These are phyloP conservation scores for Thuja plicata DNA, from an alignment of 83 land plant genomes.

Conservation along the genomic window DNA sequence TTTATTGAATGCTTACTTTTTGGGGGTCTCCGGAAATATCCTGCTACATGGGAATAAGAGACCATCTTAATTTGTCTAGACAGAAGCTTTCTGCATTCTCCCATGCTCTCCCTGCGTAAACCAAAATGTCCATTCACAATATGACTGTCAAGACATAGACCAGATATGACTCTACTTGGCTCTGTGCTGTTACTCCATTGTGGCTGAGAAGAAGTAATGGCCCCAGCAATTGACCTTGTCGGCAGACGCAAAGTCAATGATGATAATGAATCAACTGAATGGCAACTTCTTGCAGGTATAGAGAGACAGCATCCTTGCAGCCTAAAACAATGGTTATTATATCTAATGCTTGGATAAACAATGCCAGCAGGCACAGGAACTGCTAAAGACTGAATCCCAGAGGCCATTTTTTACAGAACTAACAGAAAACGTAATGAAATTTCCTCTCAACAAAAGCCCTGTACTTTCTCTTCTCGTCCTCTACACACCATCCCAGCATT, in stretches of 20 bases:
- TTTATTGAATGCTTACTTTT: not conserved
- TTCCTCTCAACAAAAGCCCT: not conserved
- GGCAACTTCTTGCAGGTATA: not conserved
- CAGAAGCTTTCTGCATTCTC: not conserved
- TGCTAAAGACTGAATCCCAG: constrained; percentile 13
- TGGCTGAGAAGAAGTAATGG: not conserved
- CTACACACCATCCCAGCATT: constrained; percentile 7
- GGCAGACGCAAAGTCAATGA: not conserved
- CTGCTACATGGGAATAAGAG: not conserved
- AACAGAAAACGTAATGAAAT: not conserved
- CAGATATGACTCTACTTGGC: not conserved
- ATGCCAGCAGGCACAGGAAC: not conserved
- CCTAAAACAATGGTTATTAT: not conserved
- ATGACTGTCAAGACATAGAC: not conserved
- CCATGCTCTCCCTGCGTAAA: not conserved
- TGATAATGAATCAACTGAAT: not conserved
- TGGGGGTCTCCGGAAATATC: not conserved
- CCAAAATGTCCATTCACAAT: not conserved
- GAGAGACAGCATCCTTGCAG: constrained; percentile 1
- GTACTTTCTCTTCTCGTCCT: not conserved
- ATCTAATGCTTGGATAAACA: not conserved
- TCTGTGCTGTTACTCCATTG: constrained; percentile 6
- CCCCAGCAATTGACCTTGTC: not conserved
- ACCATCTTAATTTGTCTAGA: not conserved
- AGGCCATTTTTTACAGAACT: not conserved